Base-by-base conservation (phyloP, 192 early-diverging fungal species). In the Coemansia sp. region DNA sequence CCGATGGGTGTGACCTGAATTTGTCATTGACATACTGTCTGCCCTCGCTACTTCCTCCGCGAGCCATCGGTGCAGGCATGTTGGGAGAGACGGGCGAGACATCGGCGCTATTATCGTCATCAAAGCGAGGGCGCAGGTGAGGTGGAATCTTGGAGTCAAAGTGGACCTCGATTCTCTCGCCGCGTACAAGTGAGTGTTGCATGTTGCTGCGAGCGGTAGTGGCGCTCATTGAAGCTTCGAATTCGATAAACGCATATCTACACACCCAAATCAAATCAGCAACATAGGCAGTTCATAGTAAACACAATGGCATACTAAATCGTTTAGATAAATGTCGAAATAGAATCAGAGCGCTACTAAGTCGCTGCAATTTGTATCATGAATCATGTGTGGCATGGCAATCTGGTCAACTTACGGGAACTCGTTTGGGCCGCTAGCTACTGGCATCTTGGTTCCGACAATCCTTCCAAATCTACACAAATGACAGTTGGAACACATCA, bases 231-330 rank as follows among this genome's bases (percentile, higher is more conserved):
- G 70, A 69, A 16, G 43, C 35, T 6, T 68, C 65, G 50, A 72
- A 81, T 18, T 76, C 78, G 50, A 81, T 53, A 47, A 81, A 76
- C 42, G 78, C 69, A 65, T 64, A 72, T 64, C 78, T 81, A 81
- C 45, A 68, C 45, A 61, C 28, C 26, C 41, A 36, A 31, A 2
- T 37, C 33, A 48, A 69, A 18, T 23, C 52, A 31, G 43, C 23
- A 43, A 41, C 33, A 28, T 26, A 66, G 38, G 16, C 6, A 31
- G 13, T 47, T 23, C 20, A 21, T 18, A n/a, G n/a, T n/a, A n/a
- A n/a, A n/a, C n/a, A 18, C n/a, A 31, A 31, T n/a, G 31, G 31
- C 31, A 47, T 47, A 47, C 18, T 45, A 45, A n/a, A 16, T 55
- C 52, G 31, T 55, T 55, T 55, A 55, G 52, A 55, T 55, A 28